Evolutionary conservation across 805 yeast species (phyloP).

Genomic region (Ogataea polymorpha): DNA sequence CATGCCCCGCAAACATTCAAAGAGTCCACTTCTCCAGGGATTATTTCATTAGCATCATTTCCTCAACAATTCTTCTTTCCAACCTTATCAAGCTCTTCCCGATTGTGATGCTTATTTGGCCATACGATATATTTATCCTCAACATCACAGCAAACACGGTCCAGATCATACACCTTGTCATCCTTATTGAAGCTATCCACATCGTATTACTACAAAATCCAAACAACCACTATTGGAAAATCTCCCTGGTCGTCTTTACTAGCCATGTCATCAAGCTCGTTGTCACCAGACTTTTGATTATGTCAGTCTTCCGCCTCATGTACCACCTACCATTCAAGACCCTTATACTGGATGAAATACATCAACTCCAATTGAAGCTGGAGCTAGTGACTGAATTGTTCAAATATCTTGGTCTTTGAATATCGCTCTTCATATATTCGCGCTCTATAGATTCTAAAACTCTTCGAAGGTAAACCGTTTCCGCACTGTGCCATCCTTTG

Average conservation of each 20-base stretch:
- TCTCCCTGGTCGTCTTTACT: slow-evolving; percentile 24
- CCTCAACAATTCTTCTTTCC: slow-evolving; percentile 71
- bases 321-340: slow-evolving; percentile 20
- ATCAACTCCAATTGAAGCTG: slow-evolving; percentile 23
- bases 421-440: slow-evolving; percentile 2
- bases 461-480: slow-evolving; percentile 29
- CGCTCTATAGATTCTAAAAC: slow-evolving; percentile 13
- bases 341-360: slow-evolving; percentile 25
- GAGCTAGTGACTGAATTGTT: slow-evolving; percentile 23
- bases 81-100: slow-evolving; percentile 84
- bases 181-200: slow-evolving; percentile 33
- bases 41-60: slow-evolving; percentile 41
- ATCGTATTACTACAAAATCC: slow-evolving; percentile 27
- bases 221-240: slow-evolving; percentile 30
- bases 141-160: slow-evolving; percentile 33
- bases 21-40: slow-evolving; percentile 35
- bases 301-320: slow-evolving; percentile 19
- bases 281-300: slow-evolving; percentile 20
- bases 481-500: slow-evolving; percentile 33
- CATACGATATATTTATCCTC: slow-evolving; percentile 76
- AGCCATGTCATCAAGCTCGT: slow-evolving; percentile 24
- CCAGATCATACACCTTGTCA: slow-evolving; percentile 29
- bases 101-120: slow-evolving; percentile 93
- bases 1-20: slow-evolving; percentile 9
- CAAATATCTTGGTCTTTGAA: slow-evolving; percentile 7